phyloP scores from a whole-genome alignment of 202 grass and related monocot genomes.

The Panicum virgatum region DNA sequence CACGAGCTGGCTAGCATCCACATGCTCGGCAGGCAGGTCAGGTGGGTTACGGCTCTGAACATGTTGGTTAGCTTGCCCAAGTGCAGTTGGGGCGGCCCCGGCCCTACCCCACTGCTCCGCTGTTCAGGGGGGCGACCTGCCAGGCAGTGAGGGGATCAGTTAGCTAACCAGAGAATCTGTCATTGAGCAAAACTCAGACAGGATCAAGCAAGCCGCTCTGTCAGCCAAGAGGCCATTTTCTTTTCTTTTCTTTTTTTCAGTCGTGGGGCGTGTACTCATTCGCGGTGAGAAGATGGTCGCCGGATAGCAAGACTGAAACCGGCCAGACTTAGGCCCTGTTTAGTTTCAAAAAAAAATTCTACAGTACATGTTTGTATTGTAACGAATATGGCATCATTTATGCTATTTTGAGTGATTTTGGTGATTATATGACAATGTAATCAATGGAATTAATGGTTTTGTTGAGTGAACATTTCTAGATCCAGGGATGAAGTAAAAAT shows the following conservation, averaged over 20 bases:
- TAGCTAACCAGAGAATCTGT: slow-evolving; percentile 12
- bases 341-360: too few species aligned
- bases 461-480: too few species aligned
- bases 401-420: too few species aligned
- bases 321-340: too few species aligned
- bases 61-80: slow-evolving; percentile 31
- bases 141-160: not conserved
- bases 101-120: slow-evolving; percentile 7
- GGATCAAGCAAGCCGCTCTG: not conserved
- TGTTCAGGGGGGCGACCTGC: slow-evolving; percentile 5
- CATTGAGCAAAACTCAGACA: slow-evolving; percentile 7
- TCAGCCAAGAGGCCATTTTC: not conserved
- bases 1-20: slow-evolving; percentile 39
- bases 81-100: slow-evolving; percentile 14
- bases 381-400: too few species aligned
- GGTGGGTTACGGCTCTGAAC: slow-evolving; percentile 36
- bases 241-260: too few species aligned
- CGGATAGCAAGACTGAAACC: not conserved
- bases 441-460: too few species aligned
- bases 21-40: slow-evolving; percentile 43
- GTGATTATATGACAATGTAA: too few species aligned
- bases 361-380: too few species aligned
- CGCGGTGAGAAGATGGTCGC: not conserved
- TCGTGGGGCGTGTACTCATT: not conserved
- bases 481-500: too few species aligned